Percentiles rank a stretch among this genome's conserved stretches.
Evolutionary conservation across 2,329 filamentous ascomycete genomes (phyloP).

Genomic region (Claviceps digitariae): DNA sequence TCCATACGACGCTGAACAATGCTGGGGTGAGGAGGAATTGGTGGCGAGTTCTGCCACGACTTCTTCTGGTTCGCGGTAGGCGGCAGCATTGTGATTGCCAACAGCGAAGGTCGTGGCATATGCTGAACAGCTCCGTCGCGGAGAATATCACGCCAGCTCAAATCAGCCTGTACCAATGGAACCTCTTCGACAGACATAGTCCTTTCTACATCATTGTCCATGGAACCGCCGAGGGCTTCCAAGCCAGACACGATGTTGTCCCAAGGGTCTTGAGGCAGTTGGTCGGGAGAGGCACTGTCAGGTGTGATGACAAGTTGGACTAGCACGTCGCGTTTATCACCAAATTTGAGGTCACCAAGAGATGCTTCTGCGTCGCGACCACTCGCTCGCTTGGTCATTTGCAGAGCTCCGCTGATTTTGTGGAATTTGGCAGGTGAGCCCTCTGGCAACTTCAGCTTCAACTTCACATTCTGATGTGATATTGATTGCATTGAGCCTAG

Average conservation of each 20-base stretch:
- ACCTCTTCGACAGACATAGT: constrained; percentile 83
- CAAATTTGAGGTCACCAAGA: constrained; percentile 83
- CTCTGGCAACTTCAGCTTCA: constrained; percentile 86
- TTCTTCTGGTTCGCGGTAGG: constrained; percentile 48
- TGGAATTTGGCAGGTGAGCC: constrained; percentile 96
- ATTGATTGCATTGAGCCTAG: constrained; percentile 82
- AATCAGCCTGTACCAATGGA: constrained; percentile 85
- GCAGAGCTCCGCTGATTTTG: constrained; percentile 91
- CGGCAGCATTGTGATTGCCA: constrained; percentile 93
- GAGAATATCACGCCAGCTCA: constrained; percentile 86
- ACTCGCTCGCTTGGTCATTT: constrained; percentile 91
- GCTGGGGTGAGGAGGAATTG: constrained; percentile 87
- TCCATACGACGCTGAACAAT: constrained; percentile 98
- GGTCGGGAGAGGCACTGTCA: constrained; percentile 69
- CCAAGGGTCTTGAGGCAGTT: constrained; percentile 87
- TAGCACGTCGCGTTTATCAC: constrained; percentile 85
- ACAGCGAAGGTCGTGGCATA: constrained; percentile 73
- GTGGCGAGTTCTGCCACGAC: constrained; percentile 53
- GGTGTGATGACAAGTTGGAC: constrained; percentile 88
- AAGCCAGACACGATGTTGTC: constrained; percentile 92
- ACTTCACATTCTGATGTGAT: constrained; percentile 96
- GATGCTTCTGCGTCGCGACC: constrained; percentile 89
- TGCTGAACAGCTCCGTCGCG: constrained; percentile 78
- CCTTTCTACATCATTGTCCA: constrained; percentile 76
- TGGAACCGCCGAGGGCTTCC: constrained; percentile 77